Percentiles rank a stretch among this genome's conserved stretches.
These are phyloP conservation scores for Schizophyllum commune DNA, from an alignment of 1,284 basidiomycete genomes.

Conservation along the genomic window DNA sequence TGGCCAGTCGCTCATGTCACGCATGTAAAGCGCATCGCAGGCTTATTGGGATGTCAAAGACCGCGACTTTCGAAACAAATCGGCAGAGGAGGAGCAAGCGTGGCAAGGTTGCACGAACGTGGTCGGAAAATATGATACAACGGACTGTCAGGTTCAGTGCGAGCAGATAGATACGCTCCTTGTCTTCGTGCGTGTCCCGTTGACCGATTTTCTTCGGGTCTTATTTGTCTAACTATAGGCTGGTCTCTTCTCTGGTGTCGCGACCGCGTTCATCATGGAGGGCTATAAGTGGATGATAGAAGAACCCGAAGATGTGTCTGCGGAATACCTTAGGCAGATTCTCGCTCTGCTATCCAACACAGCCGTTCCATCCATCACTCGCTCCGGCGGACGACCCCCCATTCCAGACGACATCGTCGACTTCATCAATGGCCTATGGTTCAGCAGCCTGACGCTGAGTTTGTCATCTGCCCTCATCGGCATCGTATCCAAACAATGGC, in stretches of 20 bases:
- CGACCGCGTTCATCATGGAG: constrained; percentile 5
- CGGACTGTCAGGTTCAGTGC: neutral
- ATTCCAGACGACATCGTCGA: neutral
- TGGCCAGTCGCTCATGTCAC: no score
- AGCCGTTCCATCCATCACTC: neutral
- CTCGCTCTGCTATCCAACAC: neutral
- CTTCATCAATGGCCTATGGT: constrained; percentile 34
- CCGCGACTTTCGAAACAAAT: neutral
- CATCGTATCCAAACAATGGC: constrained; percentile 40
- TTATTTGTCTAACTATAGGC: neutral
- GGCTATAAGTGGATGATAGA: constrained; percentile 2
- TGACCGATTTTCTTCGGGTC: neutral
- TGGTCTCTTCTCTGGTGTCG: constrained; percentile 3
- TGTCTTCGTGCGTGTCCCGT: neutral
- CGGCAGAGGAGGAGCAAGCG: neutral
- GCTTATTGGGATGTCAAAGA: neutral
- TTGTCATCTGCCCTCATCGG: constrained; percentile 33
- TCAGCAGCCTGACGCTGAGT: constrained; percentile 30
- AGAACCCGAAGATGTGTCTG: neutral
- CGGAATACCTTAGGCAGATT: constrained; percentile 1
- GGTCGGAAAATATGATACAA: neutral
- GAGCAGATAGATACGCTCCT: neutral
- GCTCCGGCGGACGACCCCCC: neutral
- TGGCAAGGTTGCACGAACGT: neutral
- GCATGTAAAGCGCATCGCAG: no score